Evolutionary conservation across 495 filamentous ascomycete species (phyloP).

Genomic region (Alectoria sarmentosa): DNA sequence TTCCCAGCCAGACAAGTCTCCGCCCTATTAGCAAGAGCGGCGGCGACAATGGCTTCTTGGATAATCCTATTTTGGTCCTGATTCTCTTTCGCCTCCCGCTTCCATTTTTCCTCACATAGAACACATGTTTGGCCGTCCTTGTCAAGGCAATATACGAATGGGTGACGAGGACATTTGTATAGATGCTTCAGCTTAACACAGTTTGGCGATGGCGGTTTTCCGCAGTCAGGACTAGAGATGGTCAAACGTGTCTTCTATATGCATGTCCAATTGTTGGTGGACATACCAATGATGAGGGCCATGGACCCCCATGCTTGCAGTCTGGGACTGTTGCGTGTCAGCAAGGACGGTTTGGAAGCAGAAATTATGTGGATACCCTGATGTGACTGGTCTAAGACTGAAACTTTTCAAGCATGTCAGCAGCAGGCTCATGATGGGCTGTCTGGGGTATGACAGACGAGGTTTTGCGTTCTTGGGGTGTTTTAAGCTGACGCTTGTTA

Average conservation of each 20-base stretch:
- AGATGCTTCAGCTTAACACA: background rate
- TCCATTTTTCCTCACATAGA: background rate
- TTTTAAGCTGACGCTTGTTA: background rate
- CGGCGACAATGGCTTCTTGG: background rate
- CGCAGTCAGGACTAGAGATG: background rate
- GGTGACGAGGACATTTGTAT: background rate
- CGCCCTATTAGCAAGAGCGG: background rate
- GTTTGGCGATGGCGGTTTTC: background rate
- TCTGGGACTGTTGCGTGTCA: background rate
- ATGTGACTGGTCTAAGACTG: background rate
- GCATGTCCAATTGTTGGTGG: background rate
- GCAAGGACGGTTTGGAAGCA: background rate
- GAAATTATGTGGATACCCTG: background rate
- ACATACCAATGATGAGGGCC: background rate
- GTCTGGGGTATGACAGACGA: background rate
- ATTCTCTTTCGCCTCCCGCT: background rate
- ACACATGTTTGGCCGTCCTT: background rate
- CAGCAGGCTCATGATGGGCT: background rate
- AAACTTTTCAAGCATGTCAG: background rate
- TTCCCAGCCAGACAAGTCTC: background rate
- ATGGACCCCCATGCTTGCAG: background rate
- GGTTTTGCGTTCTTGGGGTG: background rate
- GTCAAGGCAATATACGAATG: background rate
- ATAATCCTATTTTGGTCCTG: background rate
- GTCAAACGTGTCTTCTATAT: background rate